Percentiles rank a stretch among this genome's conserved stretches.
phyloP scores from a whole-genome alignment of 257 asterid species.

The Parsonsia alboflavescens region DNA sequence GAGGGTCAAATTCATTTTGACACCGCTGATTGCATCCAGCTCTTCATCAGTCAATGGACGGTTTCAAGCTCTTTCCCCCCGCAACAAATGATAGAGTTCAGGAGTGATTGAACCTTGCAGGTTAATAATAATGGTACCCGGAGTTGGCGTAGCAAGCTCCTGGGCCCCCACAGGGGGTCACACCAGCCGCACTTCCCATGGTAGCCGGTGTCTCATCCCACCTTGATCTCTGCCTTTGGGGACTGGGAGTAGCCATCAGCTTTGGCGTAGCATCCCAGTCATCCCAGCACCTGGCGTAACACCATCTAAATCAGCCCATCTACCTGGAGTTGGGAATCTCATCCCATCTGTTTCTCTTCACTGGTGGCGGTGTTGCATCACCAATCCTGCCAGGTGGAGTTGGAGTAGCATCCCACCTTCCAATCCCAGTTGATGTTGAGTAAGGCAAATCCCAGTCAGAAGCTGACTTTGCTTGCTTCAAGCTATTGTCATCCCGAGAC shows the following conservation, averaged over 20 bases:
- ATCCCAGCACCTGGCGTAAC: conserved; percentile 85
- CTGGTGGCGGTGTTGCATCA: conserved; percentile 79
- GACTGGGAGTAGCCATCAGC: conserved; percentile 77
- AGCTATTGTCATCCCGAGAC: conserved; percentile 67
- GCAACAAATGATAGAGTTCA: conserved; percentile 69
- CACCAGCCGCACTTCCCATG: conserved; percentile 91
- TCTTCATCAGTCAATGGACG: conserved; percentile 84
- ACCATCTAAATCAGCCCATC: conserved; percentile 75
- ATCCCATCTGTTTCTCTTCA: conserved; percentile 84
- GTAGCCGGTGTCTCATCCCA: conserved; percentile 87
- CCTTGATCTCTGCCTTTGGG: conserved; percentile 91
- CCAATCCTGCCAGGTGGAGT: conserved; percentile 92
- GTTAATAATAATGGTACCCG: conserved; percentile 60
- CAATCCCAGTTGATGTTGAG: conserved; percentile 38
- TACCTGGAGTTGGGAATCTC: conserved; percentile 96
- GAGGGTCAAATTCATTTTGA: no score
- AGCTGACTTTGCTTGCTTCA: conserved; percentile 55
- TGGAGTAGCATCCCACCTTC: conserved; percentile 89
- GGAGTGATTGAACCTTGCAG: conserved; percentile 78
- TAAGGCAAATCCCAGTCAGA: conserved; percentile 93
- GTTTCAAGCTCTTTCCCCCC: conserved; percentile 93
- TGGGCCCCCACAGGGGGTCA: conserved; percentile 75
- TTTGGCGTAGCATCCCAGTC: conserved; percentile 87
- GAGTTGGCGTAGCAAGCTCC: conserved; percentile 87
- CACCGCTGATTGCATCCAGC: no score